A percentile compares a stretch with the other conserved stretches of the same genome.
These are phyloP conservation scores for Kwoniella dendrophila DNA, from an alignment of 768 basidiomycete genomes.

Conservation along the genomic window DNA sequence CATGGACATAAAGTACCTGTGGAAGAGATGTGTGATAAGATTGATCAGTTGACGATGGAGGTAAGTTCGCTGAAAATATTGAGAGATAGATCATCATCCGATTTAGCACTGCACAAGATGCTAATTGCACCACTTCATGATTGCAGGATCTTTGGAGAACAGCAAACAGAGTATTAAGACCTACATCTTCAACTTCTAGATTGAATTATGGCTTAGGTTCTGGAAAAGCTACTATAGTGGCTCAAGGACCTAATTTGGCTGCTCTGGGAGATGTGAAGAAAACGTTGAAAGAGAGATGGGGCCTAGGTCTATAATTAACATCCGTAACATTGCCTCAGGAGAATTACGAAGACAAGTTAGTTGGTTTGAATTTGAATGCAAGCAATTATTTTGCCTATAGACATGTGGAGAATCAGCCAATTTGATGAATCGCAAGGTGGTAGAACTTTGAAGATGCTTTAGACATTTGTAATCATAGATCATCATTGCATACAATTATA, in stretches of 20 bases:
- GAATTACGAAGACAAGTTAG: no score
- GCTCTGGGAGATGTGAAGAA: conserved; percentile 61
- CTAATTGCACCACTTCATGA: not conserved
- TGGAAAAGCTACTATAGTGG: conserved; percentile 73
- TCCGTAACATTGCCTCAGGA: no score
- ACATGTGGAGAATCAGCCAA: no score
- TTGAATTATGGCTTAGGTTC: conserved; percentile 57
- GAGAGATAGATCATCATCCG: no score
- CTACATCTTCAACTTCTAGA: conserved; percentile 23
- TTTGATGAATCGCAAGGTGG: no score
- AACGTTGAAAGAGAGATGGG: conserved; percentile 48
- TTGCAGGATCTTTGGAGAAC: conserved; percentile 70
- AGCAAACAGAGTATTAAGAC: conserved; percentile 69
- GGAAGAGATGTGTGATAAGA: conserved; percentile 85
- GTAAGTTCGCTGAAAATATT: no score
- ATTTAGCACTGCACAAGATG: not conserved
- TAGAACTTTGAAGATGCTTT: no score
- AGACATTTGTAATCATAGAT: no score
- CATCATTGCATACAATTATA: no score
- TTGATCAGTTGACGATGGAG: conserved; percentile 70
- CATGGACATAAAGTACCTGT: conserved; percentile 82
- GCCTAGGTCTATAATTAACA: conserved; percentile 32
- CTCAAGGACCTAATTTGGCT: conserved; percentile 74
- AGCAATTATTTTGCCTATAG: no score
- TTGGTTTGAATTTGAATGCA: no score